Base-by-base conservation (phyloP, 2,329 filamentous ascomycete genomes). In the Colletotrichum phormii region DNA sequence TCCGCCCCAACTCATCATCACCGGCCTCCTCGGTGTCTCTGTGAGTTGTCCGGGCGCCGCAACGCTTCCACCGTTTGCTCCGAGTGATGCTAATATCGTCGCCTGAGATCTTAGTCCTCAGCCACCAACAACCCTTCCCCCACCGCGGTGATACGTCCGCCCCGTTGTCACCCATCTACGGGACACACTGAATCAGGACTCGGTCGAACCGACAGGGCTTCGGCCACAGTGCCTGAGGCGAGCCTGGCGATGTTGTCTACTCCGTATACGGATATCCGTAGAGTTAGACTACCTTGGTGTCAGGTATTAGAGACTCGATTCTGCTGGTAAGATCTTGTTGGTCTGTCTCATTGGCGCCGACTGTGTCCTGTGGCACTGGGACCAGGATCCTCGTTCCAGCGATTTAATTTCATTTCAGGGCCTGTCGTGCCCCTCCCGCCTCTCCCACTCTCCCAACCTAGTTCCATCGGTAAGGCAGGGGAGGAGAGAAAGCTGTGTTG, bases 401-500 rank as follows among this genome's bases (percentile, higher is more conserved):
- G 59, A 64, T 63, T 37, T 72, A 72, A 72, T 72, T 72, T 73
- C 51, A 73, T 63, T 73, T 73, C 71, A 73, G 62, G 71, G 67
- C 67, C 67, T 66, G 71, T 58, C 54, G 33, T 63, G 62, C 71
- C 67, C 71, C 67, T 73, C 71, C 49, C 55, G 18, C 33, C 18
- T 67, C 55, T 59, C 33, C 64, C 55, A 67, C 61, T 37, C 71
- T 67, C 37, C 67, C 67, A 66, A 46, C 42, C 42, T 49, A 49
- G 42, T n/a, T 15, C 42, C 18, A 49, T 49, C 42, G 42, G 18
- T 49, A 49, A 49, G 42, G 42, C 42, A 49, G 42, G 42, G 42
- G 42, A 49, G n/a, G 8, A 49, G 42, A 12, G 42, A 49, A 49
- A 49, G 42, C 42, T 49, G 42, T 49, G 42, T 68, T 63, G n/a